phyloP scores from a whole-genome alignment of 2,329 filamentous ascomycete genomes.

The Aureobasidium sp. region DNA sequence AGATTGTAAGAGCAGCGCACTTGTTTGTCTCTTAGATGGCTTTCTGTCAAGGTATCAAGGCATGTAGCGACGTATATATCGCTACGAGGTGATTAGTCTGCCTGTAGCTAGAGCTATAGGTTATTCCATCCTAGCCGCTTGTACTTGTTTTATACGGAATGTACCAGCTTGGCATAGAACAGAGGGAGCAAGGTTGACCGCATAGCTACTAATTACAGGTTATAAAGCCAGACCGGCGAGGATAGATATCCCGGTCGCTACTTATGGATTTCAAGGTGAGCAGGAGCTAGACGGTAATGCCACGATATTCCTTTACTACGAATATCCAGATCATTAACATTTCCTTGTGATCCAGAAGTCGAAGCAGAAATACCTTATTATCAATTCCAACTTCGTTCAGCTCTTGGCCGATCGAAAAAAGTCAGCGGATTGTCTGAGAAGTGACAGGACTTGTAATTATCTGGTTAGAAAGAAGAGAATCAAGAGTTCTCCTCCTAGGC shows the following conservation, averaged over 20 bases:
- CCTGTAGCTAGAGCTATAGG: no score
- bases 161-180: background rate
- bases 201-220: background rate
- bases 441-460: background rate
- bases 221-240: background rate
- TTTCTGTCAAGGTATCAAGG: no score
- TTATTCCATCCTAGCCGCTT: background rate
- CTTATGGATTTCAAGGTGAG: background rate
- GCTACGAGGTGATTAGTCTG: no score
- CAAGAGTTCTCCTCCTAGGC: background rate
- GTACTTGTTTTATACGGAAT: background rate
- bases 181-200: background rate
- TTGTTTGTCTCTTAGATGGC: background rate
- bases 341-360: conserved; percentile 3
- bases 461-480: conserved; percentile 1
- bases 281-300: background rate
- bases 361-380: conserved; percentile 2
- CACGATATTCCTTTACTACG: background rate
- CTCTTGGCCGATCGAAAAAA: background rate
- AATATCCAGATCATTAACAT: background rate
- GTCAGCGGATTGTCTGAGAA: background rate
- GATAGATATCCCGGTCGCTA: background rate
- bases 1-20: background rate
- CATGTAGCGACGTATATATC: no score
- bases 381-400: background rate